These are phyloP conservation scores for Trifolium subterraneum DNA, from an alignment of 306 rosid species.

Conservation along the genomic window DNA sequence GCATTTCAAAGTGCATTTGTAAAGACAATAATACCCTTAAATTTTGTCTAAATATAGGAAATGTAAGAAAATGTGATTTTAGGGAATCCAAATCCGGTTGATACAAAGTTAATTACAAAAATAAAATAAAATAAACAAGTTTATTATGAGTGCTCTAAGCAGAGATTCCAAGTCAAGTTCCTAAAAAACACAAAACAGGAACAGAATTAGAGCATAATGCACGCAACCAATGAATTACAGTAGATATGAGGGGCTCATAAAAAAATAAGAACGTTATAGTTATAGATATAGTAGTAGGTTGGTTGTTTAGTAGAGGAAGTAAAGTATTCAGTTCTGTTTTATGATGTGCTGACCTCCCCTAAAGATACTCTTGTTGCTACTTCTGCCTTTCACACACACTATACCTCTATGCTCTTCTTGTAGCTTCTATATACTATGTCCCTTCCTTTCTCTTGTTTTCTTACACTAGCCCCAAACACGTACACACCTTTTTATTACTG, in stretches of 20 bases:
- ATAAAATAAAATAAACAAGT: background rate
- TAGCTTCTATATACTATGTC: slow-evolving; percentile 24
- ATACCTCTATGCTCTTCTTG: slow-evolving; percentile 5
- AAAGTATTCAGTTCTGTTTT: slow-evolving; percentile 54
- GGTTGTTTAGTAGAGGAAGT: slow-evolving; percentile 73
- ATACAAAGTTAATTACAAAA: no score
- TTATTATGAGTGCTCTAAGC: no score
- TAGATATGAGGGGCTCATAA: slow-evolving; percentile 6
- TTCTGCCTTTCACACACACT: slow-evolving; percentile 17
- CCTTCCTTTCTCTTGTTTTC: background rate
- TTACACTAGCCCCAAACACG: slow-evolving; percentile 46
- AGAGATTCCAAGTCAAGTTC: slow-evolving; percentile 52
- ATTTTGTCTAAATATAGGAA: no score
- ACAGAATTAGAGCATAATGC: slow-evolving; percentile 59
- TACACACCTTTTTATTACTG: slow-evolving; percentile 32
- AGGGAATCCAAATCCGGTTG: no score
- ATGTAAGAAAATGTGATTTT: no score
- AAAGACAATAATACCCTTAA: no score
- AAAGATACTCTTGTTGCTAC: slow-evolving; percentile 45
- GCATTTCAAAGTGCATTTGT: no score
- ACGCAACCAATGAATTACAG: slow-evolving; percentile 62
- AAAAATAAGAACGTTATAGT: slow-evolving; percentile 43
- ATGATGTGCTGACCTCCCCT: slow-evolving; percentile 28
- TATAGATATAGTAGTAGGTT: slow-evolving; percentile 11
- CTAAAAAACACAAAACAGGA: slow-evolving; percentile 44